phyloP scores from a whole-genome alignment of 495 filamentous ascomycete species.

The Penicillium parvum region DNA sequence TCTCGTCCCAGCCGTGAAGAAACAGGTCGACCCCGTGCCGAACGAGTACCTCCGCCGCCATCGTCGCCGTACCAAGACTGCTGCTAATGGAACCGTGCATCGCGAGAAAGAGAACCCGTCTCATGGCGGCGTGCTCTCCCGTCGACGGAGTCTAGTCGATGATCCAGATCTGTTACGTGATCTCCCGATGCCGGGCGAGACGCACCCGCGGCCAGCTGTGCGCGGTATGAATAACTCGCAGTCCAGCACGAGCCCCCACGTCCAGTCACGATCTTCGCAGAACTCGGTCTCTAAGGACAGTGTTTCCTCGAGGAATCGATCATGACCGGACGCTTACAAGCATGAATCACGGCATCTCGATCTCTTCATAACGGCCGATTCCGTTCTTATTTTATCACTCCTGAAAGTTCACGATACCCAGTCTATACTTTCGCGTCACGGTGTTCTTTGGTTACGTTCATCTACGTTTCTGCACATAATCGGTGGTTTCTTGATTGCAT shows the following conservation, averaged over 20 bases:
- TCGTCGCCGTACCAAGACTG: conserved; percentile 19
- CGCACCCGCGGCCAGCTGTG: conserved; percentile 1
- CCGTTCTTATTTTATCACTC: too few relatives aligned
- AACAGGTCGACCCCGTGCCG: conserved; percentile 56
- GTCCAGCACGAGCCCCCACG: not conserved
- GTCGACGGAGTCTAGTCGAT: conserved; percentile 34
- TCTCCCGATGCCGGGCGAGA: conserved; percentile 21
- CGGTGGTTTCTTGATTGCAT: too few relatives aligned
- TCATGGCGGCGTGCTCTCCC: conserved; percentile 34
- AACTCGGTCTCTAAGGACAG: not conserved
- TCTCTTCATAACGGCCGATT: too few relatives aligned
- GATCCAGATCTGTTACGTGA: conserved; percentile 30
- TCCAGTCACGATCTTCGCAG: not conserved
- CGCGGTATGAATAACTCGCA: not conserved
- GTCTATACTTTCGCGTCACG: too few relatives aligned
- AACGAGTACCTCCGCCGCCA: conserved; percentile 41
- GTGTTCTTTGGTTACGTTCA: too few relatives aligned
- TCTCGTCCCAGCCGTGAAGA: conserved; percentile 49
- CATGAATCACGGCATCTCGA: too few relatives aligned
- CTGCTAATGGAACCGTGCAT: conserved; percentile 12
- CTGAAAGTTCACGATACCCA: too few relatives aligned
- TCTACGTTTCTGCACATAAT: too few relatives aligned
- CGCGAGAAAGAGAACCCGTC: conserved; percentile 36
- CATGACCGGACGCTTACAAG: too few relatives aligned
- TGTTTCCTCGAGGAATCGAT: too few relatives aligned